Evolutionary conservation across 805 yeast species (phyloP).

Genomic region (Suhomyces kilbournensis): DNA sequence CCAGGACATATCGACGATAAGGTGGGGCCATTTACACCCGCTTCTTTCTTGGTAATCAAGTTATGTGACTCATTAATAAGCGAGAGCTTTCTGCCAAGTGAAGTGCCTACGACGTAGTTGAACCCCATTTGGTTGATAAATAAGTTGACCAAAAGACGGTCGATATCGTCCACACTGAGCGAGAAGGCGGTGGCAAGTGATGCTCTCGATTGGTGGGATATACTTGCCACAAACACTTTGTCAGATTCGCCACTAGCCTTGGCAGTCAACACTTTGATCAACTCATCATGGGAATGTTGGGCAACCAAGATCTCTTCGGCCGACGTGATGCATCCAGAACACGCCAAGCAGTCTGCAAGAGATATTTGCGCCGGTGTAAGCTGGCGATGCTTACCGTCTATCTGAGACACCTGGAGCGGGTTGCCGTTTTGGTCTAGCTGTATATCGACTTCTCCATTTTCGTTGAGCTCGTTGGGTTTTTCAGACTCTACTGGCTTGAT

Average conservation of each 20-base stretch:
- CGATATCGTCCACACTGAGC: constrained; percentile 53
- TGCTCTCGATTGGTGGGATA: constrained; percentile 83
- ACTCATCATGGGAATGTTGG: constrained; percentile 82
- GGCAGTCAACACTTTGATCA: constrained; percentile 55
- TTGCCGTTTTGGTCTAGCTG: constrained; percentile 57
- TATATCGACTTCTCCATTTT: constrained; percentile 46
- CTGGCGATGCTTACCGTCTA: constrained; percentile 48
- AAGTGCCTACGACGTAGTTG: constrained; percentile 75
- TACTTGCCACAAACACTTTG: constrained; percentile 63
- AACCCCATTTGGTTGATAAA: constrained; percentile 65
- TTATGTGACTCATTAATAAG: constrained; percentile 41
- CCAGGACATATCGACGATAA: constrained; percentile 89
- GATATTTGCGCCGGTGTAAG: constrained; percentile 83
- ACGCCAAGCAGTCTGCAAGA: constrained; percentile 89
- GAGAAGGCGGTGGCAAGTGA: constrained; percentile 71
- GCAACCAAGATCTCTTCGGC: constrained; percentile 94
- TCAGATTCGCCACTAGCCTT: constrained; percentile 15
- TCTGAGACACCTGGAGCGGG: constrained; percentile 66
- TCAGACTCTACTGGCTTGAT: constrained; percentile 67
- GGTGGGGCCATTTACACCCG: constrained; percentile 41
- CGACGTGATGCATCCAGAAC: constrained; percentile 95
- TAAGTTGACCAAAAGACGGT: constrained; percentile 55
- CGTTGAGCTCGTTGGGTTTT: constrained; percentile 18
- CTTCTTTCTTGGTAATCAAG: constrained; percentile 44
- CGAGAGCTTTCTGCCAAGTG: constrained; percentile 71